Evolutionary conservation across 768 basidiomycete species (phyloP).

Genomic region (Mycena pura): DNA sequence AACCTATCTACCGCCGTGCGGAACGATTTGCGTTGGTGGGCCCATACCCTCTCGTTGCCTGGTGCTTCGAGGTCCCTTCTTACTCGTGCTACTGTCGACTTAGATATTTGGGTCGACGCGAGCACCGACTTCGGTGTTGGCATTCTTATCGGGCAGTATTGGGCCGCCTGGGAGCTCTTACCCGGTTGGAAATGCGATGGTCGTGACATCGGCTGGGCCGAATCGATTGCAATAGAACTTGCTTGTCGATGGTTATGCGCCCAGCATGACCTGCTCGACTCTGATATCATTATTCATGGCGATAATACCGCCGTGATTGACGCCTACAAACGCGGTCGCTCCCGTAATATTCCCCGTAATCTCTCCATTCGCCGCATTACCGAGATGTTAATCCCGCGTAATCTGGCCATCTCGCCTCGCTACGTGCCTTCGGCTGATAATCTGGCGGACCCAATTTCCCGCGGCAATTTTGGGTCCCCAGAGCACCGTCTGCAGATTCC

Average conservation of each 20-base stretch:
- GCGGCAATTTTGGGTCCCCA: conserved; percentile 16
- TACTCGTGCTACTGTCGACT: neutral
- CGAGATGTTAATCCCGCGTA: conserved; percentile 6
- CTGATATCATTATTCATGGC: neutral
- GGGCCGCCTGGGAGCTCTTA: conserved; percentile 33
- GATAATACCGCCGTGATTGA: neutral
- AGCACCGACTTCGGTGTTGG: conserved; percentile 41
- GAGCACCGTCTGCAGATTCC: neutral
- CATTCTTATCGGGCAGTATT: conserved; percentile 21
- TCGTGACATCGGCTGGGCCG: conserved; percentile 39
- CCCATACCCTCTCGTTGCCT: neutral
- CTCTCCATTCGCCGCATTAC: neutral
- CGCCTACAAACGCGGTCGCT: neutral
- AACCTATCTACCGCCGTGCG: neutral
- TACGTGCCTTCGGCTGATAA: conserved; percentile 37
- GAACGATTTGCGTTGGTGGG: conserved; percentile 18
- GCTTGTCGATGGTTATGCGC: conserved; percentile 13
- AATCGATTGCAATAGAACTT: conserved; percentile 36
- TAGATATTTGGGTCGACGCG: conserved; percentile 22
- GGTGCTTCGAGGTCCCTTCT: neutral
- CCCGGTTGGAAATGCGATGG: conserved; percentile 30
- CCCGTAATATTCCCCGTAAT: neutral
- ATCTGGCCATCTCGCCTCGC: conserved; percentile 27
- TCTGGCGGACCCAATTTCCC: conserved; percentile 37
- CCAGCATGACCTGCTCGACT: neutral